Conservation (phyloP, 805 yeast species). For the Tetrapisispora arboricola region DNA sequence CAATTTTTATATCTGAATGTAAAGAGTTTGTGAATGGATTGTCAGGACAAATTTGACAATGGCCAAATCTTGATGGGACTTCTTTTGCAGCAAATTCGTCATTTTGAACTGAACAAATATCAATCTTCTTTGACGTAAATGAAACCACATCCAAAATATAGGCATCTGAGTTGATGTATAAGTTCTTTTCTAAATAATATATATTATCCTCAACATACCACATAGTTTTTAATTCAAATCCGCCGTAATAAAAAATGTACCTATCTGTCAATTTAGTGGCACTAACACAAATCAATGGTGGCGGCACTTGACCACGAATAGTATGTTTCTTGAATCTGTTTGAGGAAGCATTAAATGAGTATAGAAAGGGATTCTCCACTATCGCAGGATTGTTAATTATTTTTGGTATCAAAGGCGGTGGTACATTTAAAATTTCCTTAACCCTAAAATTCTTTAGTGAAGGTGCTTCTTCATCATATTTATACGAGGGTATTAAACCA, state of each 20-base stretch:
- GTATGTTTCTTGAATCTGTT: slow-evolving; percentile 28
- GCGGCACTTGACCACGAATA: slow-evolving; percentile 37
- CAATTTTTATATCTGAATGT: neutral
- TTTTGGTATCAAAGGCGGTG: slow-evolving; percentile 35
- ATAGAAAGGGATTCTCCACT: slow-evolving; percentile 31
- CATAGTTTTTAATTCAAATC: slow-evolving; percentile 40
- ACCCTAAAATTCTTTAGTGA: slow-evolving; percentile 29
- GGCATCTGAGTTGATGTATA: slow-evolving; percentile 41
- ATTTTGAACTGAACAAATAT: slow-evolving; percentile 27
- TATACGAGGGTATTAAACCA: slow-evolving; percentile 31
- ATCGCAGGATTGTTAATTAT: slow-evolving; percentile 35
- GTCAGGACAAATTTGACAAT: slow-evolving; percentile 25
- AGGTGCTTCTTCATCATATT: slow-evolving; percentile 21
- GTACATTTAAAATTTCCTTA: slow-evolving; percentile 34
- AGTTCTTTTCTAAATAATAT: slow-evolving; percentile 32
- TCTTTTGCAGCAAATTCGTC: slow-evolving; percentile 20
- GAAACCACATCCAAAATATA: slow-evolving; percentile 49
- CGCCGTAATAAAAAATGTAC: slow-evolving; percentile 60
- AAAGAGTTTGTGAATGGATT: neutral
- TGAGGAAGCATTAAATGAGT: slow-evolving; percentile 32
- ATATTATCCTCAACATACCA: slow-evolving; percentile 25
- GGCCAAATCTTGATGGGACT: slow-evolving; percentile 33
- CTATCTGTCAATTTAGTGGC: slow-evolving; percentile 41
- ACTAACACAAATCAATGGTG: slow-evolving; percentile 39
- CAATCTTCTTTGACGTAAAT: slow-evolving; percentile 41